A percentile compares a stretch with the other conserved stretches of the same genome.
Evolutionary conservation across 2,329 filamentous ascomycete species (phyloP).

Genomic region (Lachnellula hyalina): DNA sequence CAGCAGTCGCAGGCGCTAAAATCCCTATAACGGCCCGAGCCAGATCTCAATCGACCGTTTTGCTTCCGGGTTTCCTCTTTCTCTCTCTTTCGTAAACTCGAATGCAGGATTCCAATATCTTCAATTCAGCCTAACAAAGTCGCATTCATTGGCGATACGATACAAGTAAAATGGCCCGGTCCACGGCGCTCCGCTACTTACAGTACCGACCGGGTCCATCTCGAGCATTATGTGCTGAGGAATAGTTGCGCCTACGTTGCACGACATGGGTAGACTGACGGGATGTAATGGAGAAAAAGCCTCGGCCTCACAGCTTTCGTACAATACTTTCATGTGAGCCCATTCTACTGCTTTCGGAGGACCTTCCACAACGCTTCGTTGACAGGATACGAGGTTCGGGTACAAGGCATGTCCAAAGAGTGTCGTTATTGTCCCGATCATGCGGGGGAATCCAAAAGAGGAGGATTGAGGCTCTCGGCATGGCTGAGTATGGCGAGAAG

Average conservation of each 20-base stretch:
- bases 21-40: neutral
- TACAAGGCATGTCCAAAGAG: neutral
- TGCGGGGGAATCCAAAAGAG: neutral
- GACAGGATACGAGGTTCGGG: neutral
- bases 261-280: neutral
- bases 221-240: neutral
- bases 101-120: neutral
- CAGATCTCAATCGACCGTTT: neutral
- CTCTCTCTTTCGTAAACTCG: too few relatives aligned
- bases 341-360: neutral
- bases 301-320: too few relatives aligned
- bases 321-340: neutral
- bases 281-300: neutral
- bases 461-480: neutral
- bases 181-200: neutral
- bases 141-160: neutral
- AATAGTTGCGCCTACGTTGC: neutral
- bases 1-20: neutral
- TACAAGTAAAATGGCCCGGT: too few relatives aligned
- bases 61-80: neutral
- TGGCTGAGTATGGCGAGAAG: neutral
- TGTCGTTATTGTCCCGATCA: neutral
- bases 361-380: neutral
- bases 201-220: neutral
- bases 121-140: neutral